Percentiles rank a stretch among this genome's conserved stretches.
Evolutionary conservation across 768 basidiomycete genomes (phyloP).

Genomic region (Amanita exitialis): DNA sequence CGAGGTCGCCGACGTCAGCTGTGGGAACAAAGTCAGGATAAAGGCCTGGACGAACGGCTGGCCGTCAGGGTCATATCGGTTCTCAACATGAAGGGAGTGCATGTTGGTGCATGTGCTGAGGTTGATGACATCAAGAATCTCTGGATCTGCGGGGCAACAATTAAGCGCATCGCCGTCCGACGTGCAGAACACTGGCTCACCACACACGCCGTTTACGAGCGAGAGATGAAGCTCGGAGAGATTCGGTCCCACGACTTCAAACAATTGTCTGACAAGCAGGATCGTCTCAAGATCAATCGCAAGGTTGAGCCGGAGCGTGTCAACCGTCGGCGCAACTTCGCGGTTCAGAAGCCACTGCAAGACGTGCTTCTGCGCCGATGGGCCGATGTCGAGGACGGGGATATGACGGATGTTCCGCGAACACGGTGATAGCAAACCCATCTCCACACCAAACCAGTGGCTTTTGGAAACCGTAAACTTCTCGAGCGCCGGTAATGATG

Average conservation of each 20-base stretch:
- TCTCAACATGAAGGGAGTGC: slow-evolving; percentile 17
- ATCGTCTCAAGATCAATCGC: slow-evolving; percentile 9
- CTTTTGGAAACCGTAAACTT: slow-evolving; percentile 18
- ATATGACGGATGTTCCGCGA: neutral
- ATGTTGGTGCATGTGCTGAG: slow-evolving; percentile 14
- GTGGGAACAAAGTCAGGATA: slow-evolving; percentile 14
- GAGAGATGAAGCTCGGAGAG: slow-evolving; percentile 16
- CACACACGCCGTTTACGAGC: slow-evolving; percentile 13
- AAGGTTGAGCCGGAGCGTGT: slow-evolving; percentile 14
- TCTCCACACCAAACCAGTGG: slow-evolving; percentile 7
- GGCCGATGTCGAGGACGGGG: neutral
- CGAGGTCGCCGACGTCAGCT: slow-evolving; percentile 12
- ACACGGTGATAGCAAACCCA: neutral
- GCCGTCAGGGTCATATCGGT: slow-evolving; percentile 13
- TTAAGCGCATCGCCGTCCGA: neutral
- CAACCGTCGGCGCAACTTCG: slow-evolving; percentile 12
- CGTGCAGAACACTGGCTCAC: slow-evolving; percentile 11
- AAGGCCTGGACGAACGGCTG: slow-evolving; percentile 11
- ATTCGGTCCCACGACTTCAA: slow-evolving; percentile 5
- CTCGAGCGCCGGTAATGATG: slow-evolving; percentile 17
- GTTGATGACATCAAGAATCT: slow-evolving; percentile 11
- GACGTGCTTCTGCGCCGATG: slow-evolving; percentile 11
- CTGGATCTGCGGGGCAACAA: slow-evolving; percentile 10
- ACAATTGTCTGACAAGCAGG: slow-evolving; percentile 7
- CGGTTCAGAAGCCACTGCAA: slow-evolving; percentile 16